Percentiles rank a stretch among this genome's conserved stretches.
Conservation (phyloP, 768 basidiomycete species). For the Termitomyces heimii region DNA sequence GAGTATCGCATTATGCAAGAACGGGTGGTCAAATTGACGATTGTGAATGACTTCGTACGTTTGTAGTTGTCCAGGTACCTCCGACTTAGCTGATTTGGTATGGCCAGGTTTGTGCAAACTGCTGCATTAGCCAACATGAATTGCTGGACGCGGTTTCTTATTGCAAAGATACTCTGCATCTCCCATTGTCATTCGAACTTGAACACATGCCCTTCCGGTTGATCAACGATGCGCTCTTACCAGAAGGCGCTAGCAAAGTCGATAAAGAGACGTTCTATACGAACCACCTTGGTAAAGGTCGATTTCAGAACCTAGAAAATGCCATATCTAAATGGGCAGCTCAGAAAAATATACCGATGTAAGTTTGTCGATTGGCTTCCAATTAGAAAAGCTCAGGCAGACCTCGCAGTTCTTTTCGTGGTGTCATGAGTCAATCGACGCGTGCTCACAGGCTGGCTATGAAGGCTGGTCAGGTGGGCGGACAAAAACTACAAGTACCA, state of each 20-base stretch:
- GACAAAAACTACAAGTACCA: constrained; percentile 52
- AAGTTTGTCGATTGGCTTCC: constrained; percentile 17
- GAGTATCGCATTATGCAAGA: constrained; percentile 27
- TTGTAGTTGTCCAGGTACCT: constrained; percentile 1
- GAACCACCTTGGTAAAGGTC: constrained; percentile 48
- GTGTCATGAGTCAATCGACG: constrained; percentile 60
- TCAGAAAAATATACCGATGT: constrained; percentile 57
- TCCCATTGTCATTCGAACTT: constrained; percentile 44
- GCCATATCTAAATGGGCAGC: constrained; percentile 46
- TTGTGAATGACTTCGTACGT: constrained; percentile 43
- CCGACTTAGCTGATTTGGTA: constrained; percentile 1
- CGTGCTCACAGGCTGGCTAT: constrained; percentile 66
- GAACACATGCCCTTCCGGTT: constrained; percentile 50
- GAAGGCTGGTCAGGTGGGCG: constrained; percentile 61
- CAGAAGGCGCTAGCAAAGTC: constrained; percentile 30
- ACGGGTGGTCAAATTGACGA: constrained; percentile 39
- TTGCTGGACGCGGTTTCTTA: constrained; percentile 42
- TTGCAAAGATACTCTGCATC: constrained; percentile 39
- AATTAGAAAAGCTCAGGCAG: background rate
- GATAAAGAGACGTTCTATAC: constrained; percentile 35
- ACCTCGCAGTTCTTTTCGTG: constrained; percentile 44
- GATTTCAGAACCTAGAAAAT: constrained; percentile 32
- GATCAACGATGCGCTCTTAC: constrained; percentile 30
- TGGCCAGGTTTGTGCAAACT: constrained; percentile 42
- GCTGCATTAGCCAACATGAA: constrained; percentile 48